Percentiles rank a stretch among this genome's conserved stretches.
Evolutionary conservation across 2,329 filamentous ascomycete species (phyloP).

Genomic region (Aspergillus novoparasiticus): DNA sequence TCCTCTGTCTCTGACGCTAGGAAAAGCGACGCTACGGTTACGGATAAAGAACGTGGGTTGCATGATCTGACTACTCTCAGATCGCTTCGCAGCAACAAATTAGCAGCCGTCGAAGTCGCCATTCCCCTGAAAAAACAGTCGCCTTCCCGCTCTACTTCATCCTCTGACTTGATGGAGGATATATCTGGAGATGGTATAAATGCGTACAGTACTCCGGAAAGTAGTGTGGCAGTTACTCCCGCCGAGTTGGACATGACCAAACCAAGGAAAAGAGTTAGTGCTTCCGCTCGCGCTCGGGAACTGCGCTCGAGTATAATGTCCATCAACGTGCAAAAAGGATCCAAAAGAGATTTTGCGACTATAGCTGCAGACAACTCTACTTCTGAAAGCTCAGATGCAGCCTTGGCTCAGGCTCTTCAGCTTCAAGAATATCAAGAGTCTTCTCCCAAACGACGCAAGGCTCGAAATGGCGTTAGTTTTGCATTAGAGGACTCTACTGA

Average conservation of each 20-base stretch:
- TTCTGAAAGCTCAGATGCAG: constrained; percentile 47
- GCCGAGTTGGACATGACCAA: constrained; percentile 42
- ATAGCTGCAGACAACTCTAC: constrained; percentile 42
- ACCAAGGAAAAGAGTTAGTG: constrained; percentile 40
- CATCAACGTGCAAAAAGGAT: constrained; percentile 31
- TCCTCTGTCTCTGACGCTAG: constrained; percentile 15
- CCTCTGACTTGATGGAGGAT: constrained; percentile 44
- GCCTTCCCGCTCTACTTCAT: constrained; percentile 30
- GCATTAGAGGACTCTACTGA: constrained; percentile 30
- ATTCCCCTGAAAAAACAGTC: constrained; percentile 32
- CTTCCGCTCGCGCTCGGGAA: constrained; percentile 49
- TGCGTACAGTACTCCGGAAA: constrained; percentile 64
- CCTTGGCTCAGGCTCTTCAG: constrained; percentile 61
- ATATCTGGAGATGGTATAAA: constrained; percentile 48
- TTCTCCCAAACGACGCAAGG: constrained; percentile 41
- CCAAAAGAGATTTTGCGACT: constrained; percentile 50
- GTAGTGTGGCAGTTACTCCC: constrained; percentile 61
- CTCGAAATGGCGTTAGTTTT: constrained; percentile 14
- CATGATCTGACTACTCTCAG: neutral
- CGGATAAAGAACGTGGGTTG: constrained; percentile 9
- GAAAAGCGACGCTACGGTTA: constrained; percentile 2
- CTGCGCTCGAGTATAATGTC: constrained; percentile 53
- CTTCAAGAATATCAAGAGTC: constrained; percentile 53
- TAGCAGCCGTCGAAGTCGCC: constrained; percentile 30
- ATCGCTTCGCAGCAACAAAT: neutral